phyloP scores from a whole-genome alignment of 169 alveolate species.

The Cryptosporidium bovis region DNA sequence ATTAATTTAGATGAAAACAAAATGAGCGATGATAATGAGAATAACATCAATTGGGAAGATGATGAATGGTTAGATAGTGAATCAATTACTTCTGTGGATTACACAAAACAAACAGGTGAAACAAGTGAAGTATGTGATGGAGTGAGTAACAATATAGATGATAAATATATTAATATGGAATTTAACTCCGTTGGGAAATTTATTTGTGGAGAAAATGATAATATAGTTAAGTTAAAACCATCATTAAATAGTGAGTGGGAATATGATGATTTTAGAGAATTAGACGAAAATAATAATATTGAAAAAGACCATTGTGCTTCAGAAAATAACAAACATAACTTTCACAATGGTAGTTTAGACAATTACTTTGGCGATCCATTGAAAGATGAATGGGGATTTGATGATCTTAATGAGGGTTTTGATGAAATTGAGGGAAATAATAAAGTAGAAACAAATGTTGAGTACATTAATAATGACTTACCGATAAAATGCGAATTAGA shows the following conservation, averaged over 20 bases:
- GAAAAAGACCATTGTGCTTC: not conserved
- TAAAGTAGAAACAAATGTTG: no score
- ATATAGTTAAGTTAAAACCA: not conserved
- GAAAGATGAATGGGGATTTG: conserved; percentile 9
- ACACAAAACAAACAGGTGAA: no score
- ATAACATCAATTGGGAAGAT: conserved; percentile 1
- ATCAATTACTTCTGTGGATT: not conserved
- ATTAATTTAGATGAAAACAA: not conserved
- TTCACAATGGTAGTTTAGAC: no score
- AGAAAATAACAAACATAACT: no score
- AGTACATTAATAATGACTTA: no score
- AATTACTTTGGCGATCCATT: no score
- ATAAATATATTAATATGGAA: no score
- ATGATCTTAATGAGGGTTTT: not conserved
- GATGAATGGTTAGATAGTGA: conserved; percentile 8
- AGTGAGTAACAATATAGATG: no score
- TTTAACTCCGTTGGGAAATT: not conserved
- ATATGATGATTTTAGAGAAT: not conserved
- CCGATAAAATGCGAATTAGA: no score
- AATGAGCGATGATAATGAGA: not conserved
- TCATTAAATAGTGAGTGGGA: not conserved
- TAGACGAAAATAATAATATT: not conserved
- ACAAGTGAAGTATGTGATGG: no score
- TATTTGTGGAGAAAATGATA: not conserved
- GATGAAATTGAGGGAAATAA: not conserved